These are phyloP conservation scores for Pseudoscleropodium purum DNA, from an alignment of 225 moss, liverwort and hornwort genomes.

Conservation along the genomic window DNA sequence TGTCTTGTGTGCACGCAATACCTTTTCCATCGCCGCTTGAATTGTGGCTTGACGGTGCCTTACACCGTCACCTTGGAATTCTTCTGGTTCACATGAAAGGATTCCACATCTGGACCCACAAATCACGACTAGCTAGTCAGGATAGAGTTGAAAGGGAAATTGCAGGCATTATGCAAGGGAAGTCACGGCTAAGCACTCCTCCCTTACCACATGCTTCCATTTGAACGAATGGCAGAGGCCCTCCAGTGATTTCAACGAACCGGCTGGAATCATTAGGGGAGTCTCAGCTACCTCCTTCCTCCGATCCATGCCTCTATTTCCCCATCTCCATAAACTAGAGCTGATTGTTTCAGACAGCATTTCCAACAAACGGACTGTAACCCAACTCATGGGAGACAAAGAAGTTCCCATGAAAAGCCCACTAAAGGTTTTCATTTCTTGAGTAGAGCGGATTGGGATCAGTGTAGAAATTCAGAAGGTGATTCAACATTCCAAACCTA, in stretches of 20 bases:
- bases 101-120: constrained; percentile 16
- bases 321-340: neutral
- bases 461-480: neutral
- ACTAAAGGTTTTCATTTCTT: neutral
- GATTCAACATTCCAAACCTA: neutral
- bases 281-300: neutral
- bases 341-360: neutral
- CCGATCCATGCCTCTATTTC: neutral
- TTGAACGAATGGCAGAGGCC: neutral
- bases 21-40: constrained; percentile 23
- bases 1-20: constrained; percentile 25
- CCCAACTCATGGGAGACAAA: neutral
- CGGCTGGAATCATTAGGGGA: neutral
- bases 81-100: constrained; percentile 29
- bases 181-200: no score
- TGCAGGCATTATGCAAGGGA: neutral
- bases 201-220: neutral
- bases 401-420: neutral
- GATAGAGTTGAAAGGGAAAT: neutral
- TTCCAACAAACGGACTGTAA: neutral
- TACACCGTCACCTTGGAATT: constrained; percentile 38
- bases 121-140: neutral
- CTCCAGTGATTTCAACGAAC: neutral
- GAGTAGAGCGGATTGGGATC: neutral
- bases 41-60: constrained; percentile 23